Evolutionary conservation across 2,329 filamentous ascomycete species (phyloP), one percentile per base, ranked within the genome.

Genomic region (Cyphellophora europaea): DNA sequence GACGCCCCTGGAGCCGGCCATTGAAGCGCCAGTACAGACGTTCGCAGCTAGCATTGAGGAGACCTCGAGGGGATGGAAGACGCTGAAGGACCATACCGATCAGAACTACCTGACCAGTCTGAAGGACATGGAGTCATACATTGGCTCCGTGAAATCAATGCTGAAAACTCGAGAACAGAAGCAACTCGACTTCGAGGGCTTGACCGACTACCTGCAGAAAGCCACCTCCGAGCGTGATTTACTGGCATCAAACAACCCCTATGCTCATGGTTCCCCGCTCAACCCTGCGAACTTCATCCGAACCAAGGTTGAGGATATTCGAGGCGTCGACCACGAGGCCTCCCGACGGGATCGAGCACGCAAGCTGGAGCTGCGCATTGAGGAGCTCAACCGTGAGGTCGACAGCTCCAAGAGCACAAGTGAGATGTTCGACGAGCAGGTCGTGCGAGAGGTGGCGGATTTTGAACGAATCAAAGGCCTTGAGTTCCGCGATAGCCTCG

Each of bases 401-500:
- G 89, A 96, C 59, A 74, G 75, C 29, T 85, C 91, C 5, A 87
- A 87, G 61, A 82, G 79, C 53, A 85, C 82, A 11, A 86, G 80
- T 33, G 87, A 96, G 59, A 80, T 86, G 55, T 98, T 98, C 52
- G 91, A 95, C 58, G 88, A 95, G 54, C 87, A 95, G 61, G 89
- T 95, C 2, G 82, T 96, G 28, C 82, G 84, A 52, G 91, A 98
- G 58, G 84, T 95, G 1, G 73, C 74, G 13, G 88, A 95, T 55
- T 98, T 98, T 62, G 91, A 98, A 63, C 75, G 88, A 37, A 96
- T 96, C 69, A 98, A 98, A 68, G 78, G 85, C 25, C 69, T 84
- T 27, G 89, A 98, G 67, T 93, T 98, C 61, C 84, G 85, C 57
- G 74, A 81, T 45, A 88, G 91, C 49, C 70, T 98, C 32, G 86